A percentile compares a stretch with the other conserved stretches of the same genome.
phyloP scores from a whole-genome alignment of 1,284 basidiomycete species.

The Cryptococcus wingfieldii region DNA sequence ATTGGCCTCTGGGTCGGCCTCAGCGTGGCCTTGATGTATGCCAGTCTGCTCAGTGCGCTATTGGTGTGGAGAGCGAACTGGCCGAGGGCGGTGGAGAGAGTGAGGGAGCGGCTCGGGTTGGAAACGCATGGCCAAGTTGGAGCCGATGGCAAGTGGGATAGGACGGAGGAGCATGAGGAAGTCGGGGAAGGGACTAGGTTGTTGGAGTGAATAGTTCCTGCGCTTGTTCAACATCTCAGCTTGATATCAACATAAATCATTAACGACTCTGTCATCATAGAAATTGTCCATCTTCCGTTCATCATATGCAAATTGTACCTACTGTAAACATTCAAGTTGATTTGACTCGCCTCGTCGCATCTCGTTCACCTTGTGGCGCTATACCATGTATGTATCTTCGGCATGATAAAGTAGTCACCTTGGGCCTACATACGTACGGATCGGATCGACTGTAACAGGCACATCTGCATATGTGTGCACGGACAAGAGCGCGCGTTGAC shows the following conservation, averaged over 20 bases:
- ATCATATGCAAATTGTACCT: too few relatives aligned
- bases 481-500: too few relatives aligned
- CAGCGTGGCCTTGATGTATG: slow-evolving; percentile 49
- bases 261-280: background rate
- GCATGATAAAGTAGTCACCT: too few relatives aligned
- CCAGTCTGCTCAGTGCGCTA: slow-evolving; percentile 36
- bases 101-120: slow-evolving; percentile 43
- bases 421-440: too few relatives aligned
- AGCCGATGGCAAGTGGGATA: slow-evolving; percentile 33
- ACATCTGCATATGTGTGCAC: too few relatives aligned
- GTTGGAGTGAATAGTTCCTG: background rate
- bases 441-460: too few relatives aligned
- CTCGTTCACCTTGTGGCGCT: too few relatives aligned
- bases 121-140: slow-evolving; percentile 26
- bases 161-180: slow-evolving; percentile 4
- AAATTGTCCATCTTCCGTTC: too few relatives aligned
- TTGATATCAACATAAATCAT: background rate
- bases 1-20: slow-evolving; percentile 53
- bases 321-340: too few relatives aligned
- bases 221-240: background rate
- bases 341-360: too few relatives aligned
- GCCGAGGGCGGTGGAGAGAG: slow-evolving; percentile 47
- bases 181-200: background rate
- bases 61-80: slow-evolving; percentile 51
- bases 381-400: too few relatives aligned